phyloP scores from a whole-genome alignment of 345 rosid species.

The Nephelium lappaceum region DNA sequence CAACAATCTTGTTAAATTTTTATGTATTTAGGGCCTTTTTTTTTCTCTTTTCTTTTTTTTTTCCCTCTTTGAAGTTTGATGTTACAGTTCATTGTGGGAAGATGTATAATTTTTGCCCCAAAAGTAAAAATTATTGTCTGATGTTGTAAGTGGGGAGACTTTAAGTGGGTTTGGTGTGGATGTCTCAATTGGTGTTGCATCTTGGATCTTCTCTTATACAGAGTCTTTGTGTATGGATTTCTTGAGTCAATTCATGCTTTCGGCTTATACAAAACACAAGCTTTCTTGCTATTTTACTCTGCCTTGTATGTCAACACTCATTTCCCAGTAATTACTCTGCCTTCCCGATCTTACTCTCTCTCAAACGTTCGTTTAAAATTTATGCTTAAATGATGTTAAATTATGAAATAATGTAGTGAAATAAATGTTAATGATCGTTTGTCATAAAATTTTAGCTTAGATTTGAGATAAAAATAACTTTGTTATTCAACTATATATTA shows the following conservation, averaged over 20 bases:
- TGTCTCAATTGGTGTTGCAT: slow-evolving; percentile 29
- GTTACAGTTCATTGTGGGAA: slow-evolving; percentile 30
- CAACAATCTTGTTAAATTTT: slow-evolving; percentile 22
- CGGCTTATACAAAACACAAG: slow-evolving; percentile 32
- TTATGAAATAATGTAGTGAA: too few species aligned
- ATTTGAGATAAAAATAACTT: too few species aligned
- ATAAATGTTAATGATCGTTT: too few species aligned
- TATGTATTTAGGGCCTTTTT: slow-evolving; percentile 37
- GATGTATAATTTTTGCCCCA: slow-evolving; percentile 36
- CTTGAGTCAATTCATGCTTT: slow-evolving; percentile 33
- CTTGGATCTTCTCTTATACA: slow-evolving; percentile 21
- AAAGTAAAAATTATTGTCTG: slow-evolving; percentile 5
- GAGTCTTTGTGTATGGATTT: slow-evolving; percentile 40
- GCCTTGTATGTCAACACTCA: background rate
- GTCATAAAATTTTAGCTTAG: too few species aligned
- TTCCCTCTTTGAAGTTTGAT: slow-evolving; percentile 23
- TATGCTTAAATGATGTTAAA: too few species aligned
- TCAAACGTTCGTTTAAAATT: too few species aligned
- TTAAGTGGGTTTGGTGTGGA: slow-evolving; percentile 38
- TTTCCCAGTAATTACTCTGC: background rate
- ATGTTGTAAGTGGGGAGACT: slow-evolving; percentile 22
- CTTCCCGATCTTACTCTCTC: background rate
- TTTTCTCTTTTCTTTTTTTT: background rate
- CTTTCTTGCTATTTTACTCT: slow-evolving; percentile 19
- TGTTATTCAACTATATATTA: too few species aligned